Conservation (phyloP, 257 asterid genomes). For the Schizonepeta tenuifolia region DNA sequence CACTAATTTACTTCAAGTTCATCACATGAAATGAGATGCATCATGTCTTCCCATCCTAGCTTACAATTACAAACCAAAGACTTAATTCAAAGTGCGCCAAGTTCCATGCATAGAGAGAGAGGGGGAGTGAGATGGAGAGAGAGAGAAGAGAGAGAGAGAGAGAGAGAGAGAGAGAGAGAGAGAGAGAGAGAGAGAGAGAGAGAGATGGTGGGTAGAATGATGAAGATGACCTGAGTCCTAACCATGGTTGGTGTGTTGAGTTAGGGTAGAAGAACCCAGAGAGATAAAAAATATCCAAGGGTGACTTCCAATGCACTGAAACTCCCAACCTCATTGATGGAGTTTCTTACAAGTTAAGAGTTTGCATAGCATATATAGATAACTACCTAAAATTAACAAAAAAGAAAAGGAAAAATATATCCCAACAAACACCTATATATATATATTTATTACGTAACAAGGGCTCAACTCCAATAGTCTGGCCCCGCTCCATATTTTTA, state of each 20-base stretch:
- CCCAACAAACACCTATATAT: not conserved
- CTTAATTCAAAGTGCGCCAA: constrained; percentile 44
- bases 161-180: constrained; percentile 3
- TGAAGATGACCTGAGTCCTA: constrained; percentile 72
- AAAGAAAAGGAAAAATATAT: not conserved
- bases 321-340: constrained; percentile 63
- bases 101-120: constrained; percentile 15
- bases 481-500: constrained; percentile 25
- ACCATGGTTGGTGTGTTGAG: constrained; percentile 78
- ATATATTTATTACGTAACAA: constrained; percentile 20
- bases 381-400: not conserved
- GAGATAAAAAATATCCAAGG: constrained; percentile 64
- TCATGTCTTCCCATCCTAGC: constrained; percentile 39
- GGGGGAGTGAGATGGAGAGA: not conserved
- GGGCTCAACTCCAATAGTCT: constrained; percentile 58
- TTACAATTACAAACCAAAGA: constrained; percentile 59
- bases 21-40: constrained; percentile 36
- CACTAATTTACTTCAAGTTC: constrained; percentile 40
- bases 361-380: constrained; percentile 16
- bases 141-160: constrained; percentile 28
- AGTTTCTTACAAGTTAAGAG: constrained; percentile 48
- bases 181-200: constrained; percentile 28
- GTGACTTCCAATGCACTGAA: constrained; percentile 59
- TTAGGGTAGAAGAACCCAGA: constrained; percentile 56
- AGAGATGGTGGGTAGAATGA: constrained; percentile 13